phyloP scores from a whole-genome alignment of 352 stramenopile genomes.

The Pythium sp. region DNA sequence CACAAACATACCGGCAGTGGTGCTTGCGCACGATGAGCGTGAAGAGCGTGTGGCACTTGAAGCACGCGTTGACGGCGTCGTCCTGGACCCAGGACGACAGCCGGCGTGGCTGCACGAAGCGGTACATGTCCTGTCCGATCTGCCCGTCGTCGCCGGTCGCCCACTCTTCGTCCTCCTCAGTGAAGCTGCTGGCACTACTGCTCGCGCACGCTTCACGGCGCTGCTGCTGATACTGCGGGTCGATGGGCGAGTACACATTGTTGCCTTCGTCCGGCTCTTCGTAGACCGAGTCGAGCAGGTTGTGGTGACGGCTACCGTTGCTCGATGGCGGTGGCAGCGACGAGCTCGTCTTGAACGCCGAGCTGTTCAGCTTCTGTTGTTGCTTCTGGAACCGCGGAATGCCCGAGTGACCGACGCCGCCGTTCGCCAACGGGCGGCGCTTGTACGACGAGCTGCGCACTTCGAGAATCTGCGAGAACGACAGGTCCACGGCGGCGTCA shows the following conservation, averaged over 20 bases:
- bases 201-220: conserved; percentile 20
- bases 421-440: conserved; percentile 27
- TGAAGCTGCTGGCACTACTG: conserved; percentile 26
- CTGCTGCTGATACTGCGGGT: conserved; percentile 3
- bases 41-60: conserved; percentile 83
- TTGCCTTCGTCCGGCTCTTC: conserved; percentile 22
- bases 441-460: conserved; percentile 50
- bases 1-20: conserved; percentile 55
- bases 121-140: conserved; percentile 68
- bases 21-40: conserved; percentile 80
- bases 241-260: conserved; percentile 21
- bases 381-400: conserved; percentile 17
- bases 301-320: conserved; percentile 15
- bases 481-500: conserved; percentile 44
- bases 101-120: conserved; percentile 75
- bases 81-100: conserved; percentile 85
- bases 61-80: conserved; percentile 82
- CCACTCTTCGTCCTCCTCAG: conserved; percentile 63
- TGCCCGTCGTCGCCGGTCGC: conserved; percentile 42
- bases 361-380: background rate
- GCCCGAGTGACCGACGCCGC: conserved; percentile 9
- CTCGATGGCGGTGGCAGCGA: background rate
- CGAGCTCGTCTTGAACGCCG: conserved; percentile 20
- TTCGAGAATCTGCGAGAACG: conserved; percentile 81
- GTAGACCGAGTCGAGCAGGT: conserved; percentile 60